Evolutionary conservation across 2,329 filamentous ascomycete species (phyloP).

Genomic region (Fusarium pininemorale): DNA sequence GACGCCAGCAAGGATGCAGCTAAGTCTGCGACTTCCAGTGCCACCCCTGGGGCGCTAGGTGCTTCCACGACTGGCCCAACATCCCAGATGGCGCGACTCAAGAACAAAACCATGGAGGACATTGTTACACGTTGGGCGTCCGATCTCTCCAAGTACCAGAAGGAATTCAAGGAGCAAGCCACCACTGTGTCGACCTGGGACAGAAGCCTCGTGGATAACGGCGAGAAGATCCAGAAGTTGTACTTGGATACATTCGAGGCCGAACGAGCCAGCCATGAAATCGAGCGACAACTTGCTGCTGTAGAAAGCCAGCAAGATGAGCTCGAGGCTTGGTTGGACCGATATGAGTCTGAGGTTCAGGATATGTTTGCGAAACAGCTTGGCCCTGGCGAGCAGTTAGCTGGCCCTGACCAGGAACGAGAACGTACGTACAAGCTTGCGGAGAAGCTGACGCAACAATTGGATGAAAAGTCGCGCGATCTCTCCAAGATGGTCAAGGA

Average conservation of each 20-base stretch:
- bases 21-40: constrained; percentile 44
- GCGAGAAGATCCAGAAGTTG: constrained; percentile 92
- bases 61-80: constrained; percentile 82
- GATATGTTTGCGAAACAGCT: constrained; percentile 84
- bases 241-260: constrained; percentile 94
- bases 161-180: constrained; percentile 93
- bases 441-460: constrained; percentile 87
- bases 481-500: constrained; percentile 97
- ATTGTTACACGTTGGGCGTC: constrained; percentile 97
- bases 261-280: constrained; percentile 89
- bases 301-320: constrained; percentile 96
- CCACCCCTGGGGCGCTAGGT: constrained; percentile 59
- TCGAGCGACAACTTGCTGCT: constrained; percentile 87
- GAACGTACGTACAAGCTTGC: constrained; percentile 96
- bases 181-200: constrained; percentile 91
- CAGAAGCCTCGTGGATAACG: constrained; percentile 89
- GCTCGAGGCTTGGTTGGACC: constrained; percentile 85
- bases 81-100: constrained; percentile 87
- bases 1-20: constrained; percentile 43
- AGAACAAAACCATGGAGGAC: constrained; percentile 99
- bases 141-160: constrained; percentile 94
- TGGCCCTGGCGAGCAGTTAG: constrained; percentile 77
- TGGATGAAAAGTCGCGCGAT: constrained; percentile 94
- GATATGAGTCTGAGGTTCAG: constrained; percentile 92
- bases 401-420: constrained; percentile 92